Base-by-base conservation (phyloP, 2,329 filamentous ascomycete genomes). In the Aspergillus vadensis region DNA sequence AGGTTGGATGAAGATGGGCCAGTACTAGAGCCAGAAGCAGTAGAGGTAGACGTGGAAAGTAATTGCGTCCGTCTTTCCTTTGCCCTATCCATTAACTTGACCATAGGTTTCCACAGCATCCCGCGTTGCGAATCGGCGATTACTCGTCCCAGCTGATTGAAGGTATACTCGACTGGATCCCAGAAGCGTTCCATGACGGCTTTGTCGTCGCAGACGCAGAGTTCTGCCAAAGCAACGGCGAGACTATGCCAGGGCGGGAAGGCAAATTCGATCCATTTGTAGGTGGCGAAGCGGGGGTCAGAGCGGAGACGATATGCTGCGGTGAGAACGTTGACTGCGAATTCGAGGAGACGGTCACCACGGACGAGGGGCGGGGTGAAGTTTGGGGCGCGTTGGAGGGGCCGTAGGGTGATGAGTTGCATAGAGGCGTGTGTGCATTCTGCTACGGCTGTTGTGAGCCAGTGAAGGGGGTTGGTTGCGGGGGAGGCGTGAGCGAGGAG, bases 171-270 rank as follows among this genome's bases (percentile, higher is more conserved):
- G 19, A 73, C 62, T 1, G 69, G 57, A 1, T 63, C 58, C 70
- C 70, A 73, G 55, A 68, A 70, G 19, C 57, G 65, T n/a, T 63
- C 63, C 58, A 64, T 63, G 17, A 65, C 12, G 36, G 39, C 39
- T 27, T 30, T 9, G 61, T 67, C 67, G 23, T 68, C 62, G 54
- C 72, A 74, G 36, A 69, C 69, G 30, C 70, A 74, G 10, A 75
- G 64, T 44, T 74, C 71, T 12, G 72, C 69, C 19, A 74, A 60
- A 17, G 71, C 72, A 10, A 75, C 71, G 4, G 71, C 70, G 4
- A 75, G 64, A 2, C 64, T 69, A 43, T 74, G 73, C 73, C 73
- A 75, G 0, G 72, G 73, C 21, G 71, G 68, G 64, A 71, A 75
- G 21, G 72, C 52, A 4, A 62, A 64, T 2, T 64, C 65, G 25